Evolutionary conservation across 768 basidiomycete genomes (phyloP), one percentile per base, ranked within the genome.

Genomic region (Exidia glandulosa): DNA sequence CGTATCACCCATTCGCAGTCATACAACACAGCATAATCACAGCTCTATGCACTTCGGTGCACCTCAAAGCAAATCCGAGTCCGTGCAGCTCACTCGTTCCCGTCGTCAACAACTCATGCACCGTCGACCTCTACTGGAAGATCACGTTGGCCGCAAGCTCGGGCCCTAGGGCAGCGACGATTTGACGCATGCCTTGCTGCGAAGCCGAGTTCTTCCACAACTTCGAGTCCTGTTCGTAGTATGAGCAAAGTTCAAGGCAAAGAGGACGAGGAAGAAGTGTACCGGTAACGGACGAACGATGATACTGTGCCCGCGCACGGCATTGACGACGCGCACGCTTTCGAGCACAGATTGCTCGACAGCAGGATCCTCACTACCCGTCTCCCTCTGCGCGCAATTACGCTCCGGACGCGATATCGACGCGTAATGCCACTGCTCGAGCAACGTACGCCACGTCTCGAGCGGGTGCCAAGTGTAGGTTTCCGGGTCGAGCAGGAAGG

Each of bases 401-500:
- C 25, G 79, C 33, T 79, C 76, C n/a, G 82, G 84, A 45, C 79
- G 71, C 19, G 84, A 82, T 69, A 87, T 94, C 65, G 77, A 80
- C 27, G 82, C 84, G 69, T 90, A 89, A 69, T 83, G 79, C 67
- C 84, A 73, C 63, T 74, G 75, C 33, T 91, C 83, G 9, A 98
- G 75, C n/a, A 83, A 65, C 0, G 79, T 73, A 27, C 69, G 69
- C 65, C 89, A 91, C 23, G 66, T 66, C 41, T 81, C 72, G 3
- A 95, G 70, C 16, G 86, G 85, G 67, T 83, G 79, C 86, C 91
- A 96, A 5, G 78, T 77, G 65, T 87, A 86, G 1, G 83, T 85
- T 70, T 87, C 90, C 7, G 94, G 93, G 71, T 98, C 94, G 13
- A 82, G 80, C 23, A 98, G 78, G 63, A 82, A 91, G 2, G 94